phyloP scores from a whole-genome alignment of 2,329 filamentous ascomycete species.

The Zymoseptoria brevis region DNA sequence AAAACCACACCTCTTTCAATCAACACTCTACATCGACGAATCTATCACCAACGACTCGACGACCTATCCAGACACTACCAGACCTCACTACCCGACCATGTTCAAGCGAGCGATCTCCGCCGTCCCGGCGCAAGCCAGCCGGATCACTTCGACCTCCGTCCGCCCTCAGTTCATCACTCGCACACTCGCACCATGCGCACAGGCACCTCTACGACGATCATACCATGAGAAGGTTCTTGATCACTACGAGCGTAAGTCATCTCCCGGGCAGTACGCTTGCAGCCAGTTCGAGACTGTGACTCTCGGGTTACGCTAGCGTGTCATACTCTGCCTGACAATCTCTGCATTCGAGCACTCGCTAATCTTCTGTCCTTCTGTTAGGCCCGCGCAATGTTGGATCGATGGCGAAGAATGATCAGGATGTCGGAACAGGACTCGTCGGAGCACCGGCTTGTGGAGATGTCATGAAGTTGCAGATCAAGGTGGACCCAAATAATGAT shows the following conservation, averaged over 20 bases:
- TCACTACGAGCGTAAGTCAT: slow-evolving; percentile 49
- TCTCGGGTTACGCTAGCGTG: too few relatives aligned
- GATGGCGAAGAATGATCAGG: slow-evolving; percentile 68
- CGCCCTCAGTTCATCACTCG: slow-evolving; percentile 34
- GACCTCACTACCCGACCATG: slow-evolving; percentile 36
- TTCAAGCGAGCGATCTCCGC: slow-evolving; percentile 50
- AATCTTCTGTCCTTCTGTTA: slow-evolving; percentile 31
- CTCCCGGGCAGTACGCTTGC: too few relatives aligned
- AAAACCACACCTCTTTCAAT: neutral
- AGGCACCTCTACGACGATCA: slow-evolving; percentile 36
- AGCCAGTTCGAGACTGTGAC: too few relatives aligned
- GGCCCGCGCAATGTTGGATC: slow-evolving; percentile 70
- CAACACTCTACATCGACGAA: slow-evolving; percentile 2
- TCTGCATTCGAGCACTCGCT: too few relatives aligned
- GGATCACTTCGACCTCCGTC: slow-evolving; percentile 44
- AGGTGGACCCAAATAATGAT: slow-evolving; percentile 78
- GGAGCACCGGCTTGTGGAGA: slow-evolving; percentile 85
- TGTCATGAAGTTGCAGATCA: slow-evolving; percentile 90
- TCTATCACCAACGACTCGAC: neutral
- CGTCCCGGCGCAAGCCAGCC: slow-evolving; percentile 46
- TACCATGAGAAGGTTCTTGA: slow-evolving; percentile 69
- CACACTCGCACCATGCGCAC: slow-evolving; percentile 35
- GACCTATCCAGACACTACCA: neutral
- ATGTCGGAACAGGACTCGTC: slow-evolving; percentile 87
- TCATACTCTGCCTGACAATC: too few relatives aligned